Conservation (phyloP, 2,329 filamentous ascomycete genomes). For the Zymoseptoria pseudotritici region DNA sequence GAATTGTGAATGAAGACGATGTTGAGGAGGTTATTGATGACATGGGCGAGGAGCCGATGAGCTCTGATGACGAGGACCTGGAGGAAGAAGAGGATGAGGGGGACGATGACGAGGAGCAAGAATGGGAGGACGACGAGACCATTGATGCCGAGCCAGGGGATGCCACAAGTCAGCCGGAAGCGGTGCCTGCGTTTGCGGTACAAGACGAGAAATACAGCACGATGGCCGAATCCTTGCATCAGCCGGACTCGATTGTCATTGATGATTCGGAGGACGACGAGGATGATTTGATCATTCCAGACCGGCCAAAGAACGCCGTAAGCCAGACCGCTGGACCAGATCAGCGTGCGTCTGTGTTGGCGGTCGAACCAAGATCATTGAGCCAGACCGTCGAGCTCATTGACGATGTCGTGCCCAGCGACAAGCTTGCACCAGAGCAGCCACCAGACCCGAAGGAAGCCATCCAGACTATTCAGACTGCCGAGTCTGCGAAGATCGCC, state of each 20-base stretch:
- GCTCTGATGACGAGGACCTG: slow-evolving; percentile 8
- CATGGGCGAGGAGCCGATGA: slow-evolving; percentile 12
- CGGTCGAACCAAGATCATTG: background rate
- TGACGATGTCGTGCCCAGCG: background rate
- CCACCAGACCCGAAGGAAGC: background rate
- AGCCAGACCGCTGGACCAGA: background rate
- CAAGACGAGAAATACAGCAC: background rate
- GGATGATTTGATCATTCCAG: background rate
- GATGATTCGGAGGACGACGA: background rate
- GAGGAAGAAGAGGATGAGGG: slow-evolving; percentile 6
- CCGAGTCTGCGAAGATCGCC: background rate
- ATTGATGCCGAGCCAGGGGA: background rate
- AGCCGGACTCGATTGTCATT: background rate
- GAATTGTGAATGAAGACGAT: slow-evolving; percentile 14
- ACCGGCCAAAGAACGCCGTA: background rate
- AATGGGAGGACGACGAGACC: slow-evolving; percentile 8
- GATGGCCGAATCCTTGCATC: background rate
- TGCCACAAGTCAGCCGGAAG: background rate
- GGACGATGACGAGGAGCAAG: slow-evolving; percentile 4
- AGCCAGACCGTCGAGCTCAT: background rate
- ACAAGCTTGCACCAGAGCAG: background rate
- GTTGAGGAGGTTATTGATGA: slow-evolving; percentile 15
- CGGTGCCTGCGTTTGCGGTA: background rate
- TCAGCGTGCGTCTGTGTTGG: background rate
- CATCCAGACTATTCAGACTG: background rate